Evolutionary conservation across 495 filamentous ascomycete species (phyloP), one percentile per base, ranked within the genome.

Genomic region (Penicillium dipodomyicola): DNA sequence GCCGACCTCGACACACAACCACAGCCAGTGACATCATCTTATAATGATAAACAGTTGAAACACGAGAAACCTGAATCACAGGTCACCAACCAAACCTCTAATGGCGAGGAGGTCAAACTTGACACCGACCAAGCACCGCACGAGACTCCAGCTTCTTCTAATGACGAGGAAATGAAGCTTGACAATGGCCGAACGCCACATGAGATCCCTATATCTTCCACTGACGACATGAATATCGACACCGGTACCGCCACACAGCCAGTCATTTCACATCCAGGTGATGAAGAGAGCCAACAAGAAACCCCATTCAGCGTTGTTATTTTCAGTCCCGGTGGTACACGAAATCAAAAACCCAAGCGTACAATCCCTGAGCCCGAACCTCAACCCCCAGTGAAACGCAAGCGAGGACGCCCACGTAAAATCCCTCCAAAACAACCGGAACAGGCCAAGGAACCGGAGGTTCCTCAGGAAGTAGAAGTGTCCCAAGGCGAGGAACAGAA

Each of bases 361-460:
- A 27, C 50, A 7, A 41, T 50, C 19, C 50, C 64, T 14, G 49
- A 55, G 10, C 52, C 64, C 15, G 43, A 54, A 29, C 30, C 51
- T 17, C 56, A 67, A 20, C 52, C 66, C 23, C 57, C 57, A 23
- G 37, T 48, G 29, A 69, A 69, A 48, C 61, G 64, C 10, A 60
- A 59, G 49, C 48, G 54, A 22, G 61, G 66, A 2, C 48, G 57
- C 39, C 66, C 64, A n/a, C 59, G 37, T 25, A 63, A 65, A 23
- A 20, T 12, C 4, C 27, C 9, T 3, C 6, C 14, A 20, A 40
- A 46, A 4, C 23, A 59, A 35, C 44, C 20, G 15, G 43, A 45
- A 27, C 9, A 44, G 11, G 5, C 45, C 4, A 2, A 32, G 5
- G 33, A 52, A 30, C 11, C 25, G 11, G 27, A 33, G 11, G 30